Conservation (phyloP, 768 basidiomycete species). For the Collybia nuda region DNA sequence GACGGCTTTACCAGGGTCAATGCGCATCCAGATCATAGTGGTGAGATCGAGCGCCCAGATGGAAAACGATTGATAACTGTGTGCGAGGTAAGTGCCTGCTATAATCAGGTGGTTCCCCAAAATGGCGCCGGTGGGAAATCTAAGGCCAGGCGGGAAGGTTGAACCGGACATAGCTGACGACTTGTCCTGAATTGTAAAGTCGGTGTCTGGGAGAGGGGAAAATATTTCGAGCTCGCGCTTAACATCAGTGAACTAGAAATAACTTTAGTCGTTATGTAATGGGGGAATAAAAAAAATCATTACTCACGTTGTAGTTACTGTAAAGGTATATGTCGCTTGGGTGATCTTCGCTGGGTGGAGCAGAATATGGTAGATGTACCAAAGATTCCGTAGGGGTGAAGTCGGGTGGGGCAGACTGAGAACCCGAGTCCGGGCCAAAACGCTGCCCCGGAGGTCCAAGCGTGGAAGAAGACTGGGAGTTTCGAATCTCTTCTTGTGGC, state of each 20-base stretch:
- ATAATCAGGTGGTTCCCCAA: slow-evolving; percentile 90
- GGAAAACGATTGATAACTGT: slow-evolving; percentile 91
- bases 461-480: slow-evolving; percentile 35
- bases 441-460: slow-evolving; percentile 58
- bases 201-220: slow-evolving; percentile 71
- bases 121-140: slow-evolving; percentile 94
- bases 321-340: slow-evolving; percentile 90
- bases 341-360: slow-evolving; percentile 66
- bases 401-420: slow-evolving; percentile 36
- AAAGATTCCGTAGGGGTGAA: slow-evolving; percentile 60
- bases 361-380: slow-evolving; percentile 76
- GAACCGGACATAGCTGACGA: slow-evolving; percentile 80
- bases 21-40: slow-evolving; percentile 81
- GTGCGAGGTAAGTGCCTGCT: slow-evolving; percentile 93
- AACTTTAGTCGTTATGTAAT: slow-evolving; percentile 10
- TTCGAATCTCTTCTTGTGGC: slow-evolving; percentile 58
- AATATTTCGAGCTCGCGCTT: slow-evolving; percentile 94
- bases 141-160: slow-evolving; percentile 88
- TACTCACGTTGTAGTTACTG: slow-evolving; percentile 91
- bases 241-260: slow-evolving; percentile 82
- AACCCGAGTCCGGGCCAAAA: slow-evolving; percentile 50
- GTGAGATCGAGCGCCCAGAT: slow-evolving; percentile 93
- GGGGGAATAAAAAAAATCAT: slow-evolving; percentile 2
- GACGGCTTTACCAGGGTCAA: slow-evolving; percentile 86
- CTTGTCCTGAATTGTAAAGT: slow-evolving; percentile 78